Conservation (phyloP, 805 yeast genomes). For the Candida germanica region DNA sequence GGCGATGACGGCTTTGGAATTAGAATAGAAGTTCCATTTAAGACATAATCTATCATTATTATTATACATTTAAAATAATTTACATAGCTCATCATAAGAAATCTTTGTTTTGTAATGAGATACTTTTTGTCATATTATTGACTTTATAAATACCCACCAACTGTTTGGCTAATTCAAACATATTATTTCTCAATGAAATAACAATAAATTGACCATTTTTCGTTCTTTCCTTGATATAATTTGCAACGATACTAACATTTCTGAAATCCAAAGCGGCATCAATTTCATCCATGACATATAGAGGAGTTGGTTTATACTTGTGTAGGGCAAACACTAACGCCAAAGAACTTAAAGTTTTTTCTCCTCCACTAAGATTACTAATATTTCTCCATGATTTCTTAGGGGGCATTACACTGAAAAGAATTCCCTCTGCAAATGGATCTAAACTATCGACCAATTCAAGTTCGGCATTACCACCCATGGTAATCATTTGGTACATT, state of each 20-base stretch:
- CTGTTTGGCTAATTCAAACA: constrained; percentile 95
- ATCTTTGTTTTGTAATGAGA: constrained; percentile 69
- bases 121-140: constrained; percentile 84
- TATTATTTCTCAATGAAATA: constrained; percentile 90
- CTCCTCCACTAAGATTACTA: constrained; percentile 95
- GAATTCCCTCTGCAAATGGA: constrained; percentile 96
- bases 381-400: constrained; percentile 97
- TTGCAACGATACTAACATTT: constrained; percentile 96
- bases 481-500: constrained; percentile 97
- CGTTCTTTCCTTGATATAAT: constrained; percentile 92
- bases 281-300: constrained; percentile 98
- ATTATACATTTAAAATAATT: not conserved
- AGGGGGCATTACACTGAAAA: constrained; percentile 98
- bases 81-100: constrained; percentile 17
- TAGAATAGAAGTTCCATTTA: constrained; percentile 35
- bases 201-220: constrained; percentile 96
- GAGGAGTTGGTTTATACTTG: constrained; percentile 93
- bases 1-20: constrained; percentile 71
- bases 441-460: constrained; percentile 94
- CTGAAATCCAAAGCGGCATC: constrained; percentile 98
- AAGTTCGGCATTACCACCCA: constrained; percentile 98
- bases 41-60: not conserved
- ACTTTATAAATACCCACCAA: constrained; percentile 94
- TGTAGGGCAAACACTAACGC: constrained; percentile 96
- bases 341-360: constrained; percentile 89